A percentile compares a stretch with the other conserved stretches of the same genome.
Conservation (phyloP, 352 stramenopile genomes). For the Globisporangium nagaii region DNA sequence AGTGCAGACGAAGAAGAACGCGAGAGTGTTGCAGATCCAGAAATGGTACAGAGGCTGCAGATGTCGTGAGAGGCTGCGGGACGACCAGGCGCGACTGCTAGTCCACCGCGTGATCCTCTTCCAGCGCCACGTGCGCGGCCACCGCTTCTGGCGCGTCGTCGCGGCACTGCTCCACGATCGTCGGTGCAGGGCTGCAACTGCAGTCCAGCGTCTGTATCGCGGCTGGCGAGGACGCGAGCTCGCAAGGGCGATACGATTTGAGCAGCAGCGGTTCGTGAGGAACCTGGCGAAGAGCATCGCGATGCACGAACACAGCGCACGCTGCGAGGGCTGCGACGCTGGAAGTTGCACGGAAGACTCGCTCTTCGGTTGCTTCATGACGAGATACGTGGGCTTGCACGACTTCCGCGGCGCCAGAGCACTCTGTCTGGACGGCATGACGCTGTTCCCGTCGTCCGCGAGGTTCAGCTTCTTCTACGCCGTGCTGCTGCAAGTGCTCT, state of each 20-base stretch:
- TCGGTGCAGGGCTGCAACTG: slow-evolving; percentile 17
- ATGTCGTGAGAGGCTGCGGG: slow-evolving; percentile 21
- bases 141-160: slow-evolving; percentile 40
- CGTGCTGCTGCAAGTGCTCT: slow-evolving; percentile 30
- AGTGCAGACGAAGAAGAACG: slow-evolving; percentile 15
- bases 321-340: slow-evolving; percentile 23
- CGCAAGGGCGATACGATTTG: slow-evolving; percentile 22
- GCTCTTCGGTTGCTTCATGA: slow-evolving; percentile 47
- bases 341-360: slow-evolving; percentile 30
- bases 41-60: slow-evolving; percentile 36
- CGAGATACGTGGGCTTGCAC: slow-evolving; percentile 38
- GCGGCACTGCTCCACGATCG: slow-evolving; percentile 25
- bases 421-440: slow-evolving; percentile 31
- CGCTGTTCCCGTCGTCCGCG: slow-evolving; percentile 28
- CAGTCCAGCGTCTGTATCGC: slow-evolving; percentile 36
- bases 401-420: slow-evolving; percentile 30
- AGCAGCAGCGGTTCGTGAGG: slow-evolving; percentile 31
- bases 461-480: slow-evolving; percentile 39
- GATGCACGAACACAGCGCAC: slow-evolving; percentile 16
- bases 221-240: slow-evolving; percentile 28
- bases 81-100: slow-evolving; percentile 19
- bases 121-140: slow-evolving; percentile 35
- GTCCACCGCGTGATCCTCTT: slow-evolving; percentile 32
- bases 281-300: slow-evolving; percentile 14
- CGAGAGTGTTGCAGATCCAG: slow-evolving; percentile 27